Conservation (phyloP, 2,329 filamentous ascomycete species). For the Colletotrichum theobromicola region DNA sequence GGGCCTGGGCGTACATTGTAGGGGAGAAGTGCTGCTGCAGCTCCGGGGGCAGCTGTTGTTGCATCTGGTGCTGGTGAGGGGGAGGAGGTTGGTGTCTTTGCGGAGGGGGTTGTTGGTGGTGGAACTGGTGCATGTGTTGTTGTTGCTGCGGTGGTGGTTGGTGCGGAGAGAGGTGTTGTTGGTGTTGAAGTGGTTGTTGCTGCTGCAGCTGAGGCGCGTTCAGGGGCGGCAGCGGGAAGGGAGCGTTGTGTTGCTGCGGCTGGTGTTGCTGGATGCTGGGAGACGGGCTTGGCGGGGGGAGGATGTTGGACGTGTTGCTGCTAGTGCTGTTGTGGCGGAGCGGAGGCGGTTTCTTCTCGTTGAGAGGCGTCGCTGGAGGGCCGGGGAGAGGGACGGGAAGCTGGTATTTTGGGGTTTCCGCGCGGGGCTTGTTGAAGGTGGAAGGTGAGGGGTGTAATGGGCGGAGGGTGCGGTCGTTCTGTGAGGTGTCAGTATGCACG, state of each 20-base stretch:
- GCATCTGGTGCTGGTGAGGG: conserved; percentile 17
- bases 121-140: neutral
- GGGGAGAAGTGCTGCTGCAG: conserved; percentile 18
- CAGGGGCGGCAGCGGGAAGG: conserved; percentile 9
- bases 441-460: conserved; percentile 20
- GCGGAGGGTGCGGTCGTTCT: conserved; percentile 35
- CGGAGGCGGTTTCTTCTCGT: conserved; percentile 6
- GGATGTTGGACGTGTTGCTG: conserved; percentile 22
- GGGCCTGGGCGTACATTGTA: conserved; percentile 23
- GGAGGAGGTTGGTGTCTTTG: neutral
- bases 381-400: conserved; percentile 12
- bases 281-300: conserved; percentile 22
- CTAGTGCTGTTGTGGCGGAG: conserved; percentile 5
- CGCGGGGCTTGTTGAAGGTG: conserved; percentile 25
- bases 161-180: neutral
- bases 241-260: conserved; percentile 5
- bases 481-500: neutral
- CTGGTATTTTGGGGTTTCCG: conserved; percentile 18
- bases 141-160: neutral
- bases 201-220: neutral
- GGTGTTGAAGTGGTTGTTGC: neutral
- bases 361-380: conserved; percentile 5
- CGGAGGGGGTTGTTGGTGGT: neutral
- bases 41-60: conserved; percentile 16
- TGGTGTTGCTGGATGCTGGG: conserved; percentile 12